Evolutionary conservation across 192 early-diverging fungal genomes (phyloP).

Genomic region (Allomyces javanicus): DNA sequence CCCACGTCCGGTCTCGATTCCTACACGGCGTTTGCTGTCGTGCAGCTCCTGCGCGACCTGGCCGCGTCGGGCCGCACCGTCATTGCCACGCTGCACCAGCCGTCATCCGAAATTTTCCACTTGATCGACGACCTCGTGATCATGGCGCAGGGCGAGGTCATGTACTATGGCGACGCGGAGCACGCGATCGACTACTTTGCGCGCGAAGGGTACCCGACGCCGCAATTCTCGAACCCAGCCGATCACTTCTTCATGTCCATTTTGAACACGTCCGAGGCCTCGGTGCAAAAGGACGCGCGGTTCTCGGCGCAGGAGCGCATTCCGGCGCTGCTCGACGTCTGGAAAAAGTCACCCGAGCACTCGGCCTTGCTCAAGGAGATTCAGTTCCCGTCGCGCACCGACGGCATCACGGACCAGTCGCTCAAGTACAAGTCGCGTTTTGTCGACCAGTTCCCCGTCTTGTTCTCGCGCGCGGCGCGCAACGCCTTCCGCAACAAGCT

Average conservation of each 20-base stretch:
- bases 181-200: conserved; percentile 24
- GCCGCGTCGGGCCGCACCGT: conserved; percentile 20
- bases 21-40: conserved; percentile 30
- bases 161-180: conserved; percentile 36
- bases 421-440: conserved; percentile 6
- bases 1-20: conserved; percentile 49
- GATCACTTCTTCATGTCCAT: conserved; percentile 36
- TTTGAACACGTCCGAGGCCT: conserved; percentile 13
- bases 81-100: conserved; percentile 26
- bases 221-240: conserved; percentile 30
- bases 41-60: conserved; percentile 20
- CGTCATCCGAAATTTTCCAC: conserved; percentile 34
- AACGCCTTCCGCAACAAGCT: conserved; percentile 30
- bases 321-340: conserved; percentile 12
- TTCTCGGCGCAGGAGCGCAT: conserved; percentile 1
- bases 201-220: conserved; percentile 21
- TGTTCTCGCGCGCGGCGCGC: conserved; percentile 17
- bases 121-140: conserved; percentile 49
- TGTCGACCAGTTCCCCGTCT: conserved; percentile 17
- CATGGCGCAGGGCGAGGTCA: conserved; percentile 42
- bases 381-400: conserved; percentile 9
- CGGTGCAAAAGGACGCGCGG: not conserved
- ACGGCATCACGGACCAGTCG: conserved; percentile 13
- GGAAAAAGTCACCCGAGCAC: conserved; percentile 16
- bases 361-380: conserved; percentile 7